These are phyloP conservation scores for Phytophthora foliorum DNA, from an alignment of 352 stramenopile genomes.

Conservation along the genomic window DNA sequence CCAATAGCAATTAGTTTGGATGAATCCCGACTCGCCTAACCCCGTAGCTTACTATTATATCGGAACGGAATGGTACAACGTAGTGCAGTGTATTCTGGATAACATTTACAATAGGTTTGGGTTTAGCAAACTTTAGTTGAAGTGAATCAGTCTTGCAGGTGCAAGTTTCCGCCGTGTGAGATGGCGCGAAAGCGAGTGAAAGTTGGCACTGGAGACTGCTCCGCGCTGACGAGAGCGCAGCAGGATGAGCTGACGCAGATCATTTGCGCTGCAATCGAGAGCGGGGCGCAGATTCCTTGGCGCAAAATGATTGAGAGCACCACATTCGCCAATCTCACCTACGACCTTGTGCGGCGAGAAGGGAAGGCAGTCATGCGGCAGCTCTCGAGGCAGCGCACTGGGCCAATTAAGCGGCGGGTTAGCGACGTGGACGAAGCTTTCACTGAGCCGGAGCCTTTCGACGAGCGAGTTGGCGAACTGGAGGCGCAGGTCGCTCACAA, in stretches of 20 bases:
- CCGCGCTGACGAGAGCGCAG: slow-evolving; percentile 9
- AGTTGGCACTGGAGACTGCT: slow-evolving; percentile 2
- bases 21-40: too few species aligned
- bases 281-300: slow-evolving; percentile 21
- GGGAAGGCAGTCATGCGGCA: slow-evolving; percentile 24
- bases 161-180: slow-evolving; percentile 11
- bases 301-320: slow-evolving; percentile 22
- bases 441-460: slow-evolving; percentile 8
- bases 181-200: slow-evolving; percentile 20
- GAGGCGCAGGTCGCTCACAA: slow-evolving; percentile 9
- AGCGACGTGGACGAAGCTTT: slow-evolving; percentile 4
- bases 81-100: too few species aligned
- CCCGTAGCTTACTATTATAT: too few species aligned
- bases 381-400: slow-evolving; percentile 5
- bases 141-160: not conserved
- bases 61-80: too few species aligned
- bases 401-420: not conserved
- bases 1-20: too few species aligned
- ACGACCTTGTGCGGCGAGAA: slow-evolving; percentile 22
- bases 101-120: too few species aligned
- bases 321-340: slow-evolving; percentile 18
- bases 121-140: not conserved
- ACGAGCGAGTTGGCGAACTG: slow-evolving; percentile 6
- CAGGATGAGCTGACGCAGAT: slow-evolving; percentile 7
- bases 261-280: slow-evolving; percentile 8